Percentiles rank a stretch among this genome's conserved stretches.
Conservation (phyloP, 2,329 filamentous ascomycete species). For the Trichoderma harzianum region DNA sequence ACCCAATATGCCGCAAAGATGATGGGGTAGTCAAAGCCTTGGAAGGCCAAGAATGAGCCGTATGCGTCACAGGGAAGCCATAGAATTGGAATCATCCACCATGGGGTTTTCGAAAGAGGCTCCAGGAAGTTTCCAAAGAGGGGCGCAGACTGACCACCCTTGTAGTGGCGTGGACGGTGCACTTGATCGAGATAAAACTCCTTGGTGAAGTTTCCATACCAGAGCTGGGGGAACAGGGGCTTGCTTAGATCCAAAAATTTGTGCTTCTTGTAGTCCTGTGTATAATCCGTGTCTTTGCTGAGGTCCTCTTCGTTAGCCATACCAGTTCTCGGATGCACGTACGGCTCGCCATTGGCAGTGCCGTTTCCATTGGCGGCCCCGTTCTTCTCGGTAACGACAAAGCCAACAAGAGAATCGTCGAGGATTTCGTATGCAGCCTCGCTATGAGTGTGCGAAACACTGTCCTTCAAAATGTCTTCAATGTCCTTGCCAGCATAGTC, state of each 20-base stretch:
- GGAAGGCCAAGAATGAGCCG: conserved; percentile 62
- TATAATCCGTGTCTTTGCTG: conserved; percentile 75
- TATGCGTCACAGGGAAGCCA: conserved; percentile 83
- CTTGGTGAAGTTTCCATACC: conserved; percentile 82
- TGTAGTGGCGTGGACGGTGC: conserved; percentile 93
- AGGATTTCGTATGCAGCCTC: conserved; percentile 95
- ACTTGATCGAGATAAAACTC: conserved; percentile 97
- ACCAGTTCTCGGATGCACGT: conserved; percentile 66
- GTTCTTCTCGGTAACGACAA: conserved; percentile 61
- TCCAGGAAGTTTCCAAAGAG: conserved; percentile 98
- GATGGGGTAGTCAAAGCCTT: conserved; percentile 53
- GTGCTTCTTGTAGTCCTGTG: conserved; percentile 77
- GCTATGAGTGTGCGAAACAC: conserved; percentile 77
- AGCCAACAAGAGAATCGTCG: conserved; percentile 81
- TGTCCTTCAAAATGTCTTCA: conserved; percentile 75
- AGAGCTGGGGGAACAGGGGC: conserved; percentile 84
- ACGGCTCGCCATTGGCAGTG: conserved; percentile 18
- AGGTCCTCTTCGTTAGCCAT: conserved; percentile 88
- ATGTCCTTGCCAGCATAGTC: conserved; percentile 90
- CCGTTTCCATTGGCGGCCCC: conserved; percentile 36
- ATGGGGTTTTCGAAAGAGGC: conserved; percentile 90
- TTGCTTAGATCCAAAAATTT: conserved; percentile 89
- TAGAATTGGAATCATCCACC: conserved; percentile 81
- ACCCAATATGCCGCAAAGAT: conserved; percentile 60
- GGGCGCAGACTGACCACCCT: conserved; percentile 84